These are phyloP conservation scores for Panaeolus papilionaceus DNA, from an alignment of 768 basidiomycete genomes.

Conservation along the genomic window DNA sequence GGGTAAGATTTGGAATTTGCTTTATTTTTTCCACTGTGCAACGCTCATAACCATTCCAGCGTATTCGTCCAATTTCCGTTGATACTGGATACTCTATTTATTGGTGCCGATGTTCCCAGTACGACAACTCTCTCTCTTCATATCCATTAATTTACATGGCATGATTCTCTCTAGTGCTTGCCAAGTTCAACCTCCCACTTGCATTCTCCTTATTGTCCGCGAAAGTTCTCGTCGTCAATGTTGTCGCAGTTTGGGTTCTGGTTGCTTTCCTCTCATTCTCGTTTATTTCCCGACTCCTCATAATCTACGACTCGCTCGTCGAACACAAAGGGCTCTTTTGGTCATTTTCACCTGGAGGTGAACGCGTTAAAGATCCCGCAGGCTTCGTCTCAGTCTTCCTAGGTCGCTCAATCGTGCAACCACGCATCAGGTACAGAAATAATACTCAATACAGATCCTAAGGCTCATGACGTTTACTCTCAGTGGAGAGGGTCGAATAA, in stretches of 20 bases:
- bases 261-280: not conserved
- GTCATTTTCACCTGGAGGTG: not conserved
- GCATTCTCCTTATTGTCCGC: slow-evolving; percentile 1
- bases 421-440: slow-evolving; percentile 1
- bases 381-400: slow-evolving; percentile 1
- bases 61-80: not conserved
- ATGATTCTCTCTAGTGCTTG: not conserved
- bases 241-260: not conserved
- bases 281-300: not conserved
- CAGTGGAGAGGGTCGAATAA: slow-evolving; percentile 9
- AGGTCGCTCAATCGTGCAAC: slow-evolving; percentile 7
- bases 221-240: slow-evolving; percentile 7
- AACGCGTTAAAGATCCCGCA: not conserved
- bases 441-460: not conserved
- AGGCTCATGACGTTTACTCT: not conserved
- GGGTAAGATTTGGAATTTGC: not conserved
- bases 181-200: not conserved
- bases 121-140: not conserved
- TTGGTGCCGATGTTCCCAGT: slow-evolving; percentile 1
- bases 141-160: not conserved
- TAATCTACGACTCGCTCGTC: not conserved
- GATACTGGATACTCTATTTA: not conserved
- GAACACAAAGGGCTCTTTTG: not conserved
- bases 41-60: not conserved
- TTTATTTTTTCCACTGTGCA: not conserved